phyloP scores from a whole-genome alignment of 441 rosid species.

The Adansonia rubrostipa region DNA sequence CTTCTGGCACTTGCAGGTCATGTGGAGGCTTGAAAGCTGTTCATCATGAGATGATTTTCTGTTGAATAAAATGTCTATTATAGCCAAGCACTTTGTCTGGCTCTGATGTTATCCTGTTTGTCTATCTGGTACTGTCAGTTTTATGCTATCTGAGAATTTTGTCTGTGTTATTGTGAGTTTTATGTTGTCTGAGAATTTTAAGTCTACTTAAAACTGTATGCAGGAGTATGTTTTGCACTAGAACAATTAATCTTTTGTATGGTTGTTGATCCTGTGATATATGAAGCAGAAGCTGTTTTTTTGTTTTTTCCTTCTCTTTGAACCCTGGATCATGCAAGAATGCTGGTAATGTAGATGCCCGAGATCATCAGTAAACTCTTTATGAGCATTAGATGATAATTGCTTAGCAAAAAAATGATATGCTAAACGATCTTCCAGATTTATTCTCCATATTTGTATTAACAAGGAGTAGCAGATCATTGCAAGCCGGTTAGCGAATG shows the following conservation, averaged over 20 bases:
- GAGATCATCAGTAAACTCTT: neutral
- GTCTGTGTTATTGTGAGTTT: neutral
- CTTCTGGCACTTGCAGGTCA: slow-evolving; percentile 74
- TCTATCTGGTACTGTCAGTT: slow-evolving; percentile 18
- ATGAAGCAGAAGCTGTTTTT: neutral
- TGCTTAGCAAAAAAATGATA: neutral
- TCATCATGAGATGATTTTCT: neutral
- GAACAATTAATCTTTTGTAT: neutral
- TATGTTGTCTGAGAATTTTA: neutral
- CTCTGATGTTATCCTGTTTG: slow-evolving; percentile 10
- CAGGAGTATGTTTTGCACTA: neutral
- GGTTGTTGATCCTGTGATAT: neutral
- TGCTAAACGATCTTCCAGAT: neutral
- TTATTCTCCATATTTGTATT: too few species aligned
- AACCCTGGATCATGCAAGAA: neutral
- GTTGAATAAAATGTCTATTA: slow-evolving; percentile 13
- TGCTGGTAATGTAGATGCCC: neutral
- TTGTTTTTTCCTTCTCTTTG: neutral
- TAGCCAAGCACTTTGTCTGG: slow-evolving; percentile 14
- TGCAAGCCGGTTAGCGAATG: neutral
- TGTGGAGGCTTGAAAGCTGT: slow-evolving; percentile 47
- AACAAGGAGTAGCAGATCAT: neutral
- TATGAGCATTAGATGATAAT: neutral
- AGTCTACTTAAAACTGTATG: neutral
- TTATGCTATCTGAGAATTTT: neutral